Percentiles rank a stretch among this genome's conserved stretches.
Conservation (phyloP, 2,329 filamentous ascomycete species). For the Penicillium sclerotiorum region DNA sequence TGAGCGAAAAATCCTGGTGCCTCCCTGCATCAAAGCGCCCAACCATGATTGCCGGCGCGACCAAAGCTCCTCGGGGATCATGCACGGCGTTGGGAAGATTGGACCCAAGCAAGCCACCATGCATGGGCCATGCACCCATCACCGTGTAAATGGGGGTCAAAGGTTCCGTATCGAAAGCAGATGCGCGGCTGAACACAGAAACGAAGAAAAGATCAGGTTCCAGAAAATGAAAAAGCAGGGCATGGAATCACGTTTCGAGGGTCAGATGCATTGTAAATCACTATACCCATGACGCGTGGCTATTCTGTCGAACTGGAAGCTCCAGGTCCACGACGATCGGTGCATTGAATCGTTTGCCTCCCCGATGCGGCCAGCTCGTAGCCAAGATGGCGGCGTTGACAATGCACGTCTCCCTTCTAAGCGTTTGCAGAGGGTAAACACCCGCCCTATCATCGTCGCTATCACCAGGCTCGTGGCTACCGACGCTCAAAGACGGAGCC, state of each 20-base stretch:
- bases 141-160: conserved; percentile 1
- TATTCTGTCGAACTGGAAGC: conserved; percentile 59
- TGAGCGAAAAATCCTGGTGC: conserved; percentile 12
- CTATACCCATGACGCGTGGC: conserved; percentile 2
- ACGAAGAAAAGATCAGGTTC: background rate
- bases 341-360: conserved; percentile 70
- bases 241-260: background rate
- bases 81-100: conserved; percentile 13
- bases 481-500: conserved; percentile 11
- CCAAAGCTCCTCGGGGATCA: conserved; percentile 21
- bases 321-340: conserved; percentile 83
- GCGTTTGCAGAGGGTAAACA: conserved; percentile 23
- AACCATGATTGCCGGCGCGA: conserved; percentile 7
- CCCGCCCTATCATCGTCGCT: background rate
- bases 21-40: conserved; percentile 19
- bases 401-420: conserved; percentile 70
- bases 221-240: background rate
- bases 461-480: conserved; percentile 9
- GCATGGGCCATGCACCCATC: conserved; percentile 13
- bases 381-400: conserved; percentile 79
- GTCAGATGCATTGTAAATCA: conserved; percentile 14
- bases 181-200: background rate
- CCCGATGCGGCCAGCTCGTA: conserved; percentile 64
- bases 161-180: background rate
- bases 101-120: conserved; percentile 21